Base-by-base conservation (phyloP, 2,329 filamentous ascomycete species). In the Tolypocladium paradoxum region DNA sequence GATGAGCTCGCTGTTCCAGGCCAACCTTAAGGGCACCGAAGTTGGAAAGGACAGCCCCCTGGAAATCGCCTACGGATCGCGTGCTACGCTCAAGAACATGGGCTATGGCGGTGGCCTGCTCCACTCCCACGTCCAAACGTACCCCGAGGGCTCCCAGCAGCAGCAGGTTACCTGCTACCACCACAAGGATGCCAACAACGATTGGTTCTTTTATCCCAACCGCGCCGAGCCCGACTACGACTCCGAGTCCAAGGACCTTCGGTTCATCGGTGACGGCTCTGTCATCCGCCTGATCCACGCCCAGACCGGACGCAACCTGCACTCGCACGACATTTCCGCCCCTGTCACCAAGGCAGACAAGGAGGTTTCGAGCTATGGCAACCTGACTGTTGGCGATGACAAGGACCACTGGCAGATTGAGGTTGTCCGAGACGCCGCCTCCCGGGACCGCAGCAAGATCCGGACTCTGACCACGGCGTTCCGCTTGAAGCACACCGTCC, bases 141-240 rank as follows among this genome's bases (percentile, higher is more conserved):
- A 90, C 68, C 92, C 92, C 0, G 91, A 96, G 66, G 93, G 92
- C 34, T 97, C 93, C 37, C 75, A 75, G 51, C 93, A 99, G 73
- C 95, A 99, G 71, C 93, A 99, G 70, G 85, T 99, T 57, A 99
- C 93, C 57, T 99, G 95, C 77, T 99, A 99, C 73, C 93, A 99
- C 73, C 93, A 99, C 78, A 99, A 99, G 70, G 93, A 99, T 76
- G 81, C 92, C 69, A 99, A 99, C 81, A 99, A 99, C 69, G 93
- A 99, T 70, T 99, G 93, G 93, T 96, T 95, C 74, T 91, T 99
- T 73, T 96, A 96, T 70, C 93, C 93, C 29, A 96, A 92, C 74
- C 88, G 95, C 57, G 72, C 77, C 52, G 82, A 95, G 55, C 72
- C 79, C 27, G 85, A 87, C 20, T 96, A 84, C 64, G 78, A 91